Evolutionary conservation across 2,329 filamentous ascomycete genomes (phyloP).

Genomic region (Fusarium sulawesiense): DNA sequence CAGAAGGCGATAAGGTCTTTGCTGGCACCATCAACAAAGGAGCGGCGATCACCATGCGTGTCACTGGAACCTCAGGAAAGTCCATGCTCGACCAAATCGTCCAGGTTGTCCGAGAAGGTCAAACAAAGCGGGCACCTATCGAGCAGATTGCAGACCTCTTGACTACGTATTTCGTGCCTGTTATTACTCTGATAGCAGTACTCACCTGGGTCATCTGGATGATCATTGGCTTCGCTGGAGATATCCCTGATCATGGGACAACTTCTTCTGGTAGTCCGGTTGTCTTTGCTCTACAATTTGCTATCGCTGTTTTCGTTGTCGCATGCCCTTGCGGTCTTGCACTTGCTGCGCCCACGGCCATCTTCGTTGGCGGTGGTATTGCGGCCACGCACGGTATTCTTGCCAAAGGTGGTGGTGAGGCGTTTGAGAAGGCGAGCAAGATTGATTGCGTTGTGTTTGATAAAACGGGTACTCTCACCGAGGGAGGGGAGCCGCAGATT

Average conservation of each 20-base stretch:
- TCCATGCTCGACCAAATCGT: constrained; percentile 87
- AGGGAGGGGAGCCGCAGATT: constrained; percentile 77
- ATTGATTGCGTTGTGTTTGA: constrained; percentile 86
- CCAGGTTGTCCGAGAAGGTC: constrained; percentile 79
- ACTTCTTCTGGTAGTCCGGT: constrained; percentile 72
- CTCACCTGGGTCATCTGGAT: constrained; percentile 80
- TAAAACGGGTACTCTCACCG: constrained; percentile 86
- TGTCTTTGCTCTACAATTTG: constrained; percentile 82
- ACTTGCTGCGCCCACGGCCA: constrained; percentile 85
- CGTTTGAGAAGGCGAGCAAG: constrained; percentile 84
- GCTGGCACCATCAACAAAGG: constrained; percentile 81
- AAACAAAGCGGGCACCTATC: constrained; percentile 79
- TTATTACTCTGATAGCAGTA: constrained; percentile 76
- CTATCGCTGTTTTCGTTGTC: constrained; percentile 87
- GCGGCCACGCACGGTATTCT: constrained; percentile 84
- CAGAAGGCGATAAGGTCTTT: constrained; percentile 71
- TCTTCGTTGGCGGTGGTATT: constrained; percentile 84
- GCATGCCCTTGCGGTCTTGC: constrained; percentile 87
- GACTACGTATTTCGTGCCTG: constrained; percentile 81
- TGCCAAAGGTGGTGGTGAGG: constrained; percentile 85
- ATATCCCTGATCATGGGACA: constrained; percentile 67
- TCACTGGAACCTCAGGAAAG: constrained; percentile 73
- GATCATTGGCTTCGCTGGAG: constrained; percentile 67
- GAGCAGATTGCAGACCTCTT: constrained; percentile 79
- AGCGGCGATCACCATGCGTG: constrained; percentile 68